A percentile compares a stretch with the other conserved stretches of the same genome.
Evolutionary conservation across 2,329 filamentous ascomycete genomes (phyloP).

Genomic region (Nigrospora oryzae): DNA sequence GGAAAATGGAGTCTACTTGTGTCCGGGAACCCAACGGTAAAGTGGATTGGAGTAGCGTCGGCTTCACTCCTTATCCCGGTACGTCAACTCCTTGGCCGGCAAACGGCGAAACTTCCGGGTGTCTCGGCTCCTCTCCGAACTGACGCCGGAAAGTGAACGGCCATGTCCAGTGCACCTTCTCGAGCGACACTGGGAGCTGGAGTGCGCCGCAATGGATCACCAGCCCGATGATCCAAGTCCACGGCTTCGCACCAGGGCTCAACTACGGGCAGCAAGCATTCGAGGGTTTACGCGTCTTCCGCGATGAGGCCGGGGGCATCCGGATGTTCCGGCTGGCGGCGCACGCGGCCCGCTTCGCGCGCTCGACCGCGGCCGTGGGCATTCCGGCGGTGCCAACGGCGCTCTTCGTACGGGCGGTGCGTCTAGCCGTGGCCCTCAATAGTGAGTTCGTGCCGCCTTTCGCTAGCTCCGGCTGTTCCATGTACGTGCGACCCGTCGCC

Average conservation of each 20-base stretch:
- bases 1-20: background rate
- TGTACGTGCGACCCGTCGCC: conserved; percentile 60
- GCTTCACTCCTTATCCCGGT: background rate
- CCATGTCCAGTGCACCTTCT: background rate
- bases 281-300: conserved; percentile 1
- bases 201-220: background rate
- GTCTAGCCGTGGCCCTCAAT: conserved; percentile 54
- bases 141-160: background rate
- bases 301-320: conserved; percentile 25
- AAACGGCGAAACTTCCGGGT: too few relatives aligned
- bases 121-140: background rate
- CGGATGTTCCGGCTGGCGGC: conserved; percentile 55
- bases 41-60: background rate
- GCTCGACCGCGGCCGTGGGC: conserved; percentile 53
- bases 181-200: background rate
- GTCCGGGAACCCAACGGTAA: background rate
- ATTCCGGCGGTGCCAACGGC: conserved; percentile 53
- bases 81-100: background rate
- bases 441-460: conserved; percentile 61
- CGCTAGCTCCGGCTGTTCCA: conserved; percentile 45
- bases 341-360: conserved; percentile 55
- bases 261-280: conserved; percentile 1
- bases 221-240: background rate
- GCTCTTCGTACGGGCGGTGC: conserved; percentile 49
- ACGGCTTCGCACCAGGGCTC: background rate